Evolutionary conservation across 345 rosid genomes (phyloP), one percentile per base, ranked within the genome.

Genomic region (Arabidopsis suecica): DNA sequence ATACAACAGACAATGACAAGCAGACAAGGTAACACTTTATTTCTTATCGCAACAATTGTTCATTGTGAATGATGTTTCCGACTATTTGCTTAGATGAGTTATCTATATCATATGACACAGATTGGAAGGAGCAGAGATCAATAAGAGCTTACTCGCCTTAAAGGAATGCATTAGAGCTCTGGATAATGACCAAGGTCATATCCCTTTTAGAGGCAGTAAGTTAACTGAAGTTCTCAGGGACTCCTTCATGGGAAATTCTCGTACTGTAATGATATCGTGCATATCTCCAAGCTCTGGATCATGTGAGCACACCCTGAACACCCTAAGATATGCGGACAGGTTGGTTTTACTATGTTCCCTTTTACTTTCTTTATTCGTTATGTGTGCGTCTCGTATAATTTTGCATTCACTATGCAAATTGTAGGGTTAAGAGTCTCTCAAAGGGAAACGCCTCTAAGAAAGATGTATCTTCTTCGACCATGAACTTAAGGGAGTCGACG

Each of bases 281-380:
- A 91, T 95, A 81, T 95, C 99, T 58, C 99, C 99, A 49, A 86
- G 93, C 82, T 90, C 99, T 36, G 99, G 99, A 69, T 95, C 93
- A 72, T 95, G 97, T 78, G 99, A 92, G 81, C 99, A 95, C 77
- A 92, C 99, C 51, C 96, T 95, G 53, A 95, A 95, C 82, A 92
- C 99, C 72, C 84, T 95, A 68, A 87, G 99, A 92, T 95, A 95
- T 56, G 99, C 99, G n/a, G 99, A 95, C 84, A 92, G 99, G 99
- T 93, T 71, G 54, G 47, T 33, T 50, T 72, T 41, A 59, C 65
- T 60, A 16, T 7, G 60, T 28, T 48, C 7, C 7, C 18, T n/a
- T 10, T 36, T n/a, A 8, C 3, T 14, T 60, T 66, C 7, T 47
- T 60, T 38, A 55, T 47, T 55, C 20, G 45, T 74, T 22, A 23